Evolutionary conservation across 306 rosid genomes (phyloP).

Genomic region (Cicer bijugum): DNA sequence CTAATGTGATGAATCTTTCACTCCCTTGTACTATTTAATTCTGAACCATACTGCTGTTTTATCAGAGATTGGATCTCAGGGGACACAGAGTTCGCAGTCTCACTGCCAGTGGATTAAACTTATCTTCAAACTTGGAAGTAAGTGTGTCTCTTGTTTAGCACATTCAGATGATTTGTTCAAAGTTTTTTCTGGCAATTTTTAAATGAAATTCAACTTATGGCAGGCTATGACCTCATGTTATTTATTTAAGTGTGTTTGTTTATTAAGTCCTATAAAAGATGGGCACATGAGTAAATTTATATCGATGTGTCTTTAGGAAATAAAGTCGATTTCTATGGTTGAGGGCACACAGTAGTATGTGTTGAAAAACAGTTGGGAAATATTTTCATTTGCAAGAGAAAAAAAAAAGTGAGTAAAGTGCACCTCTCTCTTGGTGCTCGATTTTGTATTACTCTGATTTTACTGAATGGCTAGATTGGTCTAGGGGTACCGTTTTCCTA

Average conservation of each 20-base stretch:
- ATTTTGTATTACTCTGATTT: slow-evolving; percentile 10
- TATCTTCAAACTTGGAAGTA: slow-evolving; percentile 95
- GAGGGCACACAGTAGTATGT: neutral
- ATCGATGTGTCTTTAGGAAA: slow-evolving; percentile 20
- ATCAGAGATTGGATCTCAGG: slow-evolving; percentile 94
- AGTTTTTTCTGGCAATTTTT: slow-evolving; percentile 2
- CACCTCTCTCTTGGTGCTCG: slow-evolving; percentile 12
- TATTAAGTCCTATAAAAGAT: neutral
- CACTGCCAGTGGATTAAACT: slow-evolving; percentile 84
- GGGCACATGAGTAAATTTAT: slow-evolving; percentile 18
- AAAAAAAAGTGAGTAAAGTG: slow-evolving; percentile 5
- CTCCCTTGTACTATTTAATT: slow-evolving; percentile 30
- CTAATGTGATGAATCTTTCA: slow-evolving; percentile 29
- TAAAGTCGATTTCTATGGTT: slow-evolving; percentile 11
- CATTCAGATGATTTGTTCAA: slow-evolving; percentile 12
- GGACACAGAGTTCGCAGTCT: slow-evolving; percentile 96
- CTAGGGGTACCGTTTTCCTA: slow-evolving; percentile 21
- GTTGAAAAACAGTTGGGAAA: slow-evolving; percentile 15
- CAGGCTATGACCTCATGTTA: neutral
- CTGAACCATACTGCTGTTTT: slow-evolving; percentile 42
- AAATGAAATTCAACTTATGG: slow-evolving; percentile 19
- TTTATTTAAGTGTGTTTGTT: neutral
- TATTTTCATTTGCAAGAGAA: slow-evolving; percentile 12
- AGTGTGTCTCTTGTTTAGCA: slow-evolving; percentile 34
- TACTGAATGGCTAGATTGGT: slow-evolving; percentile 7